Percentiles rank a stretch among this genome's conserved stretches.
phyloP scores from a whole-genome alignment of 2,329 filamentous ascomycete species.

The Coniochaeta sp. region DNA sequence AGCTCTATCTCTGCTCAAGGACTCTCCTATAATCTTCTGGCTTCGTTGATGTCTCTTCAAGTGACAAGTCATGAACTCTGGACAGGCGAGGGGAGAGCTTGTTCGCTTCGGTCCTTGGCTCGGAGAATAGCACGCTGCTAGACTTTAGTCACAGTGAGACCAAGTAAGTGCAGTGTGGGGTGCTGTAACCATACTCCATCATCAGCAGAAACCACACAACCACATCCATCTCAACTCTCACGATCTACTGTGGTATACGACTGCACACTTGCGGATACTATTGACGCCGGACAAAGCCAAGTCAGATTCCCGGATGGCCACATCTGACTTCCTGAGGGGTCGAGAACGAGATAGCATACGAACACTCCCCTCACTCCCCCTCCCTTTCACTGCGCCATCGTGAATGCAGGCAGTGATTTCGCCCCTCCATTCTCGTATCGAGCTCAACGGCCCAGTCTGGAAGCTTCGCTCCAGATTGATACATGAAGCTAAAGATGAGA shows the following conservation, averaged over 20 bases:
- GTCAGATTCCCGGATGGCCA: neutral
- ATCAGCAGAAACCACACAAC: neutral
- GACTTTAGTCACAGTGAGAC: too few relatives aligned
- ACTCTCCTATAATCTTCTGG: too few relatives aligned
- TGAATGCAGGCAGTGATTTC: neutral
- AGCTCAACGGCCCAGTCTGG: neutral
- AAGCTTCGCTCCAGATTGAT: neutral
- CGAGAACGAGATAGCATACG: neutral
- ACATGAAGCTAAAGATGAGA: neutral
- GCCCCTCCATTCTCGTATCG: neutral
- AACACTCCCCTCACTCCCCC: neutral
- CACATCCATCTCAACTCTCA: neutral
- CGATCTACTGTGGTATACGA: neutral
- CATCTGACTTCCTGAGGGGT: neutral
- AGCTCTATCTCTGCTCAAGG: neutral
- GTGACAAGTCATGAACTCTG: neutral
- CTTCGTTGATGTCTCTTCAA: neutral
- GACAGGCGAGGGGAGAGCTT: neutral
- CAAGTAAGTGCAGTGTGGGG: neutral
- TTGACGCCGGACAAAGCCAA: neutral
- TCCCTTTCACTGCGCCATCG: neutral
- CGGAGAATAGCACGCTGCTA: neutral
- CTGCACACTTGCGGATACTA: neutral
- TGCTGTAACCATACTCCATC: neutral
- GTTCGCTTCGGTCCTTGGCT: neutral